Base-by-base conservation (phyloP, 129 eudicot species). In the Flaveria bidentis region DNA sequence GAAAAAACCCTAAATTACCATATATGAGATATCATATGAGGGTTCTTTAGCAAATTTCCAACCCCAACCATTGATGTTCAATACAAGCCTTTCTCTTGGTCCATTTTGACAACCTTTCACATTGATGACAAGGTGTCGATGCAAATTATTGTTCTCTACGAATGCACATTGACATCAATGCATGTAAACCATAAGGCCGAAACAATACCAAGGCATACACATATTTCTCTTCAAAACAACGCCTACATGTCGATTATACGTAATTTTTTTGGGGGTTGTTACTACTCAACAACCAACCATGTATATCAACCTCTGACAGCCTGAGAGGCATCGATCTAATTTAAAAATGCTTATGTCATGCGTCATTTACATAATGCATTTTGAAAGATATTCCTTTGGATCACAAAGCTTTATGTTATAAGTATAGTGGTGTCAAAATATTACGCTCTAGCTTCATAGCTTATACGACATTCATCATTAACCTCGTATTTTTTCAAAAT, bases 31-130 rank as follows among this genome's bases (percentile, higher is more conserved):
- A 56, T 25, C 52, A 39, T 66, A 66, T 17, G 15, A 66, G 51
- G 28, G 50, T 39, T 36, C 69, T 30, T 72, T 6, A 72, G 13
- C 28, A 30, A 18, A 55, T 53, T 15, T 17, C 76, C 39, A 72
- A 72, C 51, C 20, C 76, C 39, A 72, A 72, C 51, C 20, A 55
- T 53, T 72, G 50, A 39, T 66, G 66, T 72, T 36, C 28, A 33
- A 14, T 12, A 16, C 16, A 22, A 53, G 63, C 17, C 15, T 26
- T 62, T 28, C 68, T 28, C 15, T 18, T 2, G 3, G 9, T 36
- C 30, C 52, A 30, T 71, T 56, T 53, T 55, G 52, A 39, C 66
- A 53, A 53, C 25, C 55, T 15, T 71, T 60, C 66, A 36, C 20
- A 3, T 36, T 53, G 52, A 55, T 55, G 72, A 75, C 64, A 47